A percentile compares a stretch with the other conserved stretches of the same genome.
phyloP scores from a whole-genome alignment of 2,329 filamentous ascomycete genomes.

The Aureobasidium pullulans region DNA sequence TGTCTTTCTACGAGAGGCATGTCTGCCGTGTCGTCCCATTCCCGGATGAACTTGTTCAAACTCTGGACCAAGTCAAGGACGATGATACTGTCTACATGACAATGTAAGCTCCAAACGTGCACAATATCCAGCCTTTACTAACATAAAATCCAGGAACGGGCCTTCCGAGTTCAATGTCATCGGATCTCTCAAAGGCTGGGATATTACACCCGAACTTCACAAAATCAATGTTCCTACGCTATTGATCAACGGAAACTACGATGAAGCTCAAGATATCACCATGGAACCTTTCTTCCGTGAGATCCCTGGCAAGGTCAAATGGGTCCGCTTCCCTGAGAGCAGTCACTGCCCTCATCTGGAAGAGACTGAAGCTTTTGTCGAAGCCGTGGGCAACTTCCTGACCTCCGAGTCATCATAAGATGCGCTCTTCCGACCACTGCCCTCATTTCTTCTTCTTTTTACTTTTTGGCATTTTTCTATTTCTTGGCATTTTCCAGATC shows the following conservation, averaged over 20 bases:
- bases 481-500: too few relatives aligned
- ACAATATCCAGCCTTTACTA: constrained; percentile 13
- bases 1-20: constrained; percentile 25
- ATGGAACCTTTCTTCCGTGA: constrained; percentile 30
- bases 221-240: constrained; percentile 34
- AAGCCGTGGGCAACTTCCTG: constrained; percentile 30
- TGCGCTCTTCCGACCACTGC: neutral
- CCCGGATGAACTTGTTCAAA: constrained; percentile 22
- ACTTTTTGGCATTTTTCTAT: neutral
- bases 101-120: constrained; percentile 21
- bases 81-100: constrained; percentile 31
- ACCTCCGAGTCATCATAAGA: neutral
- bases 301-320: constrained; percentile 33
- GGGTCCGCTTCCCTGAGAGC: constrained; percentile 30
- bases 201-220: constrained; percentile 26
- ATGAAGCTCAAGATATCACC: constrained; percentile 31
- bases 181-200: constrained; percentile 36
- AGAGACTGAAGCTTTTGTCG: constrained; percentile 31
- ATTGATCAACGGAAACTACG: constrained; percentile 37
- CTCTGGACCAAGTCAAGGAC: constrained; percentile 24
- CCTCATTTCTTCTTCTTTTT: neutral
- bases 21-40: constrained; percentile 26
- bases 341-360: constrained; percentile 32
- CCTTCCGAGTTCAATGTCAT: constrained; percentile 33
- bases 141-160: constrained; percentile 28